These are phyloP conservation scores for Epithele typhae DNA, from an alignment of 768 basidiomycete species.

Conservation along the genomic window DNA sequence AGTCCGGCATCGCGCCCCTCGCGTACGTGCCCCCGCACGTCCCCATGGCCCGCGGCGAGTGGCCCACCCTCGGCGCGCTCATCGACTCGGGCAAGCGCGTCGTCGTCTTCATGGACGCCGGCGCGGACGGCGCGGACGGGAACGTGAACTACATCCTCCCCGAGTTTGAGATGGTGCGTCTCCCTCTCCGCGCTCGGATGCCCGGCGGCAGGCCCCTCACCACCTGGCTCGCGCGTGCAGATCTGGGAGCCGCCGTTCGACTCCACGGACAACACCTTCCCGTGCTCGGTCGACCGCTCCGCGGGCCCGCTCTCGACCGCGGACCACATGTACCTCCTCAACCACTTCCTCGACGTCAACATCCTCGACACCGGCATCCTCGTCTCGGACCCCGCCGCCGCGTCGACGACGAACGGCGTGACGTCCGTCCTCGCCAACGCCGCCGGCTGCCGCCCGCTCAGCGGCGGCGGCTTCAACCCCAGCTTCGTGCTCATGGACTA, in stretches of 20 bases:
- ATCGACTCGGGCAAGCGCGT: constrained; percentile 57
- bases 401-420: constrained; percentile 27
- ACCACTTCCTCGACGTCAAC: constrained; percentile 50
- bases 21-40: neutral
- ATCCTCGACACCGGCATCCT: constrained; percentile 23
- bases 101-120: constrained; percentile 56
- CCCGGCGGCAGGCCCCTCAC: no score
- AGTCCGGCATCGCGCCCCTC: constrained; percentile 36
- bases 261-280: constrained; percentile 45
- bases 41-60: constrained; percentile 29
- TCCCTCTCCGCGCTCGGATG: no score
- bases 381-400: constrained; percentile 23
- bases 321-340: constrained; percentile 57
- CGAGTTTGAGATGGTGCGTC: constrained; percentile 55
- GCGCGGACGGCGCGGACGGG: constrained; percentile 28
- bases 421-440: constrained; percentile 36
- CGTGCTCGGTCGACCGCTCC: constrained; percentile 50
- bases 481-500: constrained; percentile 53
- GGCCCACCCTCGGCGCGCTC: constrained; percentile 63
- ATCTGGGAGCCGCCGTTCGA: constrained; percentile 58
- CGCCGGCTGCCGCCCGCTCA: constrained; percentile 39
- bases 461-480: constrained; percentile 41
- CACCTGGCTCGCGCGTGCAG: no score
- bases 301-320: constrained; percentile 40
- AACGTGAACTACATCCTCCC: constrained; percentile 49